Conservation (phyloP, 2,329 filamentous ascomycete genomes). For the Hirsutella rhossiliensis region DNA sequence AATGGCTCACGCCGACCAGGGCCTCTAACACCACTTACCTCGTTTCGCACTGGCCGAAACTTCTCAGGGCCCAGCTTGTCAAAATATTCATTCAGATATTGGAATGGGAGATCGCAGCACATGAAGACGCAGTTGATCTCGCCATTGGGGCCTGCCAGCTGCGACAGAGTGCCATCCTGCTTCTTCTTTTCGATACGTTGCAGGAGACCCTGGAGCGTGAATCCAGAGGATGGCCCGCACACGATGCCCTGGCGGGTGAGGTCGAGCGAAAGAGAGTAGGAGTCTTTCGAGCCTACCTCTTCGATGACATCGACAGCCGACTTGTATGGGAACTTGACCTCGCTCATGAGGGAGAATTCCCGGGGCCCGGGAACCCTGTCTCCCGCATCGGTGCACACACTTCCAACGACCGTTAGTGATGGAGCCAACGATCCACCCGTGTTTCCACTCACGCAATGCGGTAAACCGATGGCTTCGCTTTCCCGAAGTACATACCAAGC, state of each 20-base stretch:
- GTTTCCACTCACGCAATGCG: constrained; percentile 16
- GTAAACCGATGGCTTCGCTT: constrained; percentile 34
- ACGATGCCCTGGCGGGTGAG: constrained; percentile 47
- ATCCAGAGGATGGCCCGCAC: constrained; percentile 48
- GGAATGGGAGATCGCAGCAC: constrained; percentile 50
- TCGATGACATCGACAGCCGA: constrained; percentile 40
- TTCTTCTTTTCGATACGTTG: constrained; percentile 37
- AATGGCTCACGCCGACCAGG: background rate
- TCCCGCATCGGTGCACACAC: constrained; percentile 44
- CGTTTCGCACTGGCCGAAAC: constrained; percentile 33
- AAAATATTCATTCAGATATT: constrained; percentile 49
- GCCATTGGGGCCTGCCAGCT: constrained; percentile 32
- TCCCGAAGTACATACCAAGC: constrained; percentile 37
- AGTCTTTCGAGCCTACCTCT: constrained; percentile 40
- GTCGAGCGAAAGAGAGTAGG: constrained; percentile 39
- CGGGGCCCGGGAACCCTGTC: constrained; percentile 48
- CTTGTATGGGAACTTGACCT: constrained; percentile 46
- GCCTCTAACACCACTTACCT: constrained; percentile 14
- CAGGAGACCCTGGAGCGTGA: constrained; percentile 39
- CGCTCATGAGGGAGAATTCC: constrained; percentile 33
- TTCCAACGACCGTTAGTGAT: constrained; percentile 11
- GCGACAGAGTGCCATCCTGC: constrained; percentile 26
- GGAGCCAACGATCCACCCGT: too few species aligned
- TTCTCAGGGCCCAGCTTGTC: constrained; percentile 34
- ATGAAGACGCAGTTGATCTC: constrained; percentile 44